Base-by-base conservation (phyloP, 192 early-diverging fungal genomes). In the Mortierella claussenii region DNA sequence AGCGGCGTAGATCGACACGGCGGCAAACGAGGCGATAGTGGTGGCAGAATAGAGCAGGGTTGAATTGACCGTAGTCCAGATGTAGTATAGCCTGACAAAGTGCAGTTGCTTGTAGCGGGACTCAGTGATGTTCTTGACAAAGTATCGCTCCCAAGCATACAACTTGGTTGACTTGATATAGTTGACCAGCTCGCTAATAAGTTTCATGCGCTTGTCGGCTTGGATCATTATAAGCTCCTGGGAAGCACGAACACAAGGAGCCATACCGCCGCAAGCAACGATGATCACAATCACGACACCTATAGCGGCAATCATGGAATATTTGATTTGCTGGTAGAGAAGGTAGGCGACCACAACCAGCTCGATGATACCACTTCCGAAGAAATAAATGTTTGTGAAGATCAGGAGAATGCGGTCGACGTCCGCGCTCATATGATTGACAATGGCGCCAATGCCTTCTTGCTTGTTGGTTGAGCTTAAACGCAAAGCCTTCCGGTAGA, bases 81-180 rank as follows among this genome's bases (percentile, higher is more conserved):
- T 12, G 40, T 27, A 62, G 31, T 76, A 69, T 20, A 23, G 23
- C 8, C 69, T 58, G 30, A 84, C 42, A 20, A 63, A 34, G 3
- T 31, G 24, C 3, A 86, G 26, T 43, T 86, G 84, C 23, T 59
- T 32, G 26, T 33, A 27, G 0, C 86, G 51, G 34, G 73, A 44
- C 1, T 46, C 55, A 2, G 36, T 53, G 37, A 86, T 70, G 55
- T 60, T 40, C 13, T 59, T 50, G 10, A 32, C 21, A 60, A 86
- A 85, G 46, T 60, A 58, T 2, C 59, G 47, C 73, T 93, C 92
- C 92, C 92, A 93, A 2, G 82, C 87, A 47, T 89, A 90, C 33
- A 91, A 75, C 78, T 93, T 93, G 65, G 92, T 85, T n/a, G 89
- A 81, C 70, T 88, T 85, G 60, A 92, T 87, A 7, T 84, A 86